phyloP scores from a whole-genome alignment of 2,329 filamentous ascomycete species.

The Lithohypha guttulata region DNA sequence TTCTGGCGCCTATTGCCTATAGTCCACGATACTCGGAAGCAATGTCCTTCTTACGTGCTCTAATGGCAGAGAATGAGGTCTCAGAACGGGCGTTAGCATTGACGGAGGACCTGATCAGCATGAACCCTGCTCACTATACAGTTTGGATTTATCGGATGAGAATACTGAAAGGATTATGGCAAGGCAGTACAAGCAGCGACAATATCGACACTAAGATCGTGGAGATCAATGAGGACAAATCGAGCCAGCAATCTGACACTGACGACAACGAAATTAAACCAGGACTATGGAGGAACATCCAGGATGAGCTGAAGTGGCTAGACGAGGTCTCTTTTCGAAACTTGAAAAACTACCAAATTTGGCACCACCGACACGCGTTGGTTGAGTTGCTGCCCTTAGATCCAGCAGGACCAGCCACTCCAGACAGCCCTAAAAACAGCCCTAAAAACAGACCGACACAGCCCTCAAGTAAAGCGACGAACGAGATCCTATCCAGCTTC shows the following conservation, averaged over 20 bases:
- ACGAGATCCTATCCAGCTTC: not conserved
- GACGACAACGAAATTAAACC: not conserved
- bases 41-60: constrained; percentile 82
- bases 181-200: not conserved
- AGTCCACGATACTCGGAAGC: constrained; percentile 81
- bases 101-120: constrained; percentile 77
- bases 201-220: not conserved
- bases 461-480: not conserved
- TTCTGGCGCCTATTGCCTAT: constrained; percentile 88
- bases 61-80: constrained; percentile 82
- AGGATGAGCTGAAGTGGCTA: constrained; percentile 66
- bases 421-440: not conserved
- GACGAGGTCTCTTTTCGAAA: constrained; percentile 71
- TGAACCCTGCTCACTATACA: constrained; percentile 97
- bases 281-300: constrained; percentile 39
- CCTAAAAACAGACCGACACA: not conserved
- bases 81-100: constrained; percentile 66
- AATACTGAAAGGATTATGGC: constrained; percentile 49
- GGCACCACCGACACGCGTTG: constrained; percentile 54
- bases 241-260: not conserved
- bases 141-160: constrained; percentile 93
- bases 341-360: constrained; percentile 98
- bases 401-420: constrained; percentile 41
- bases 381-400: constrained; percentile 39
- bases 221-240: not conserved